Base-by-base conservation (phyloP, 2,329 filamentous ascomycete species). In the Cercospora sesami region DNA sequence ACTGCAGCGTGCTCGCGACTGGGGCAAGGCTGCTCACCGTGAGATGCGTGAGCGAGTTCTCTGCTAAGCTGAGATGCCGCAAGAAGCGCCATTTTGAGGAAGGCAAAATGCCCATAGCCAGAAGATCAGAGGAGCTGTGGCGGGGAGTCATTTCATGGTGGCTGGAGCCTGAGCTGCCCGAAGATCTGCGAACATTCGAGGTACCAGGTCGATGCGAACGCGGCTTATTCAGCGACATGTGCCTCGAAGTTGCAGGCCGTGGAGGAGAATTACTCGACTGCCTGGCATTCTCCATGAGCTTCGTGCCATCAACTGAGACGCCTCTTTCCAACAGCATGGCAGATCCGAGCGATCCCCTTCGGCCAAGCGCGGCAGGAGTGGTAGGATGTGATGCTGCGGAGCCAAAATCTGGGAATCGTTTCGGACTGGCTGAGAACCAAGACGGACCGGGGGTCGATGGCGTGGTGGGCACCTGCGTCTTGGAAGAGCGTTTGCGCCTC, bases 71-170 rank as follows among this genome's bases (percentile, higher is more conserved):
- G 51, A 99, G 85, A 80, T 98, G 94, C 77, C 92, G 90, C 75
- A 99, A 81, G 79, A 98, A 97, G 66, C 94, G 89, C 95, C 95
- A 99, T 80, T 98, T 98, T 1, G 90, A 91, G 0, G 91, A 82
- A 51, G 94, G 93, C 16, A 98, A 84, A 68, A 90, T 85, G 45
- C 90, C 89, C 77, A 89, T 84, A 14, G 87, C 84, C 60, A 94
- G 82, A 1, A 96, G 84, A 74, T 95, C 96, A 1, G 91, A 90
- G 16, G 91, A 89, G 80, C 93, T 96, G 58, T 90, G 89, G 71
- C 83, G 78, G 28, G 83, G 83, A 30, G 84, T 84, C 51, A 81
- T 82, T 8, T 86, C 87, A 42, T 83, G 82, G 14, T 81, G 90
- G 80, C 81, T 90, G 76, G 94, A 97, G 75, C 95, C 91, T 1